Evolutionary conservation across 352 stramenopile genomes (phyloP).

Genomic region (Thalassiosira ordinaria): DNA sequence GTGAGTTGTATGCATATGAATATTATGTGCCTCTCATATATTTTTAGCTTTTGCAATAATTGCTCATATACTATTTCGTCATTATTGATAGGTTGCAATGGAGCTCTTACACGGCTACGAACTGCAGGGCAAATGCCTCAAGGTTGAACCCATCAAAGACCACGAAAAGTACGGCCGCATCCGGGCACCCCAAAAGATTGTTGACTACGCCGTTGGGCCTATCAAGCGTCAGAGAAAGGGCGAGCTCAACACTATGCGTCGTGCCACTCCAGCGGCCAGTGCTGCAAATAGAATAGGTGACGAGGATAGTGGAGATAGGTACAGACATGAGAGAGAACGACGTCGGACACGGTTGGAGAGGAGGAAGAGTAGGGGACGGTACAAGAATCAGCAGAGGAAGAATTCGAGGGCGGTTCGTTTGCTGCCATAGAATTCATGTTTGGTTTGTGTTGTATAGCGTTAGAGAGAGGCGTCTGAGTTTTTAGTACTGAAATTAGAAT

Average conservation of each 20-base stretch:
- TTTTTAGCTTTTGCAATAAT: neutral
- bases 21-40: neutral
- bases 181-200: constrained; percentile 73
- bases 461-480: neutral
- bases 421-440: neutral
- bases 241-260: constrained; percentile 62
- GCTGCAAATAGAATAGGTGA: constrained; percentile 3
- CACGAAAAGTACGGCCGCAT: constrained; percentile 70
- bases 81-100: constrained; percentile 61
- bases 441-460: neutral
- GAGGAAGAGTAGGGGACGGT: constrained; percentile 50
- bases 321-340: constrained; percentile 41
- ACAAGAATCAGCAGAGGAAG: constrained; percentile 67
- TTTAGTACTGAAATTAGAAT: too few species aligned
- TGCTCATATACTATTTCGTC: neutral
- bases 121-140: constrained; percentile 65
- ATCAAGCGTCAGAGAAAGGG: constrained; percentile 60
- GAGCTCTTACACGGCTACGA: constrained; percentile 68
- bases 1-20: constrained; percentile 41
- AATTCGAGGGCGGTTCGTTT: constrained; percentile 44
- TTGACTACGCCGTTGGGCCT: constrained; percentile 70
- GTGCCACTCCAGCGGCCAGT: constrained; percentile 20
- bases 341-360: constrained; percentile 41
- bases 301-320: constrained; percentile 17
- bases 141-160: constrained; percentile 79